These are phyloP conservation scores for Rhododendron simsii DNA, from an alignment of 148 eudicot genomes.

Conservation along the genomic window DNA sequence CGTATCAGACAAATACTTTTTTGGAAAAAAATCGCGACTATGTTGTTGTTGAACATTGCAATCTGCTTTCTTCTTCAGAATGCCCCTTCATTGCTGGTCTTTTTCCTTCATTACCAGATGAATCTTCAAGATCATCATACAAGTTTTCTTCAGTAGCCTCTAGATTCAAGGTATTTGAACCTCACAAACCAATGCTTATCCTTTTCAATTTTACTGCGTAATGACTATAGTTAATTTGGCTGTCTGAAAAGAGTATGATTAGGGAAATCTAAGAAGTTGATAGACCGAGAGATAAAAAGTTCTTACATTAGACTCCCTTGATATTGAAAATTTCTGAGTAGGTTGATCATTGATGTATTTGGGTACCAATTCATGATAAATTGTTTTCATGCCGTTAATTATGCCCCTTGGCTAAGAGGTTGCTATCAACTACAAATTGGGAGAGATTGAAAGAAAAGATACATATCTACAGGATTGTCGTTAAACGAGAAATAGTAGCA, in stretches of 20 bases:
- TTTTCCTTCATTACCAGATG: constrained; percentile 68
- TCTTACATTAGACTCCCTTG: background rate
- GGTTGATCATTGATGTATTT: background rate
- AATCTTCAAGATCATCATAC: constrained; percentile 88
- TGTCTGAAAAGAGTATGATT: background rate
- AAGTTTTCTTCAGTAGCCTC: constrained; percentile 92
- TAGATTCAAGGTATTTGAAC: constrained; percentile 71
- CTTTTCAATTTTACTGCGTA: background rate
- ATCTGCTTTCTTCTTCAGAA: constrained; percentile 70
- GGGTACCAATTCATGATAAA: background rate
- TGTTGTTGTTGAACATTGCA: constrained; percentile 90
- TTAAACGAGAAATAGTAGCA: background rate
- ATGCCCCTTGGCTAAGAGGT: background rate
- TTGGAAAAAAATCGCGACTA: constrained; percentile 96
- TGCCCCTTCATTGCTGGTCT: constrained; percentile 75
- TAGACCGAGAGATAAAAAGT: background rate
- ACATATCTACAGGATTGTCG: background rate
- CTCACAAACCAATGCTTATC: background rate
- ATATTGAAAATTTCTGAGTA: background rate
- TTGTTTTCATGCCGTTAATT: background rate
- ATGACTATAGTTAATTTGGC: background rate
- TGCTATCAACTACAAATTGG: background rate
- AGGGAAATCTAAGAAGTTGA: background rate
- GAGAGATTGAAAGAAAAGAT: background rate
- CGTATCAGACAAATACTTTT: constrained; percentile 79